phyloP scores from a whole-genome alignment of 2,329 filamentous ascomycete species.

The Cylindrodendrum hubeiense region DNA sequence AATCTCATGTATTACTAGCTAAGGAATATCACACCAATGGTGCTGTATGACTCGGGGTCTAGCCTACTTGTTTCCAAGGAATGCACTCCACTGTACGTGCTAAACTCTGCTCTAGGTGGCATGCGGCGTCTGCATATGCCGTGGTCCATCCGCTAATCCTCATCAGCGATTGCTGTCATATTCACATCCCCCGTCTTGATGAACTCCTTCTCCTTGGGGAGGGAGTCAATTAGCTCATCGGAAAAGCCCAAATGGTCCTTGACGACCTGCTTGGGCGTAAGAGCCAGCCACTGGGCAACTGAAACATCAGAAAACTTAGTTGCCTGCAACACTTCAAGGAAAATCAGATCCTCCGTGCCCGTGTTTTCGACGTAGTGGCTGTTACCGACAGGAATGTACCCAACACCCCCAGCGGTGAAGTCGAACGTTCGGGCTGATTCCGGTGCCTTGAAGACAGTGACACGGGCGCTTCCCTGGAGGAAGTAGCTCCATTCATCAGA shows the following conservation, averaged over 20 bases:
- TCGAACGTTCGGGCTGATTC: slow-evolving; percentile 12
- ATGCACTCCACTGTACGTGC: too few relatives aligned
- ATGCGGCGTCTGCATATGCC: too few relatives aligned
- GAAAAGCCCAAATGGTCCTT: slow-evolving; percentile 11
- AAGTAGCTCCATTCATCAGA: slow-evolving; percentile 18
- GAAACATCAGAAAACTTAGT: slow-evolving; percentile 14
- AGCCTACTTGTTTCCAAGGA: neutral
- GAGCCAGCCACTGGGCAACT: slow-evolving; percentile 13
- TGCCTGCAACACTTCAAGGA: slow-evolving; percentile 12
- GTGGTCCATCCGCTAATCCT: too few relatives aligned
- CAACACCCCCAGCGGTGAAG: slow-evolving; percentile 14
- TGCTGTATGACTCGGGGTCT: too few relatives aligned
- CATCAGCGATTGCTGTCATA: too few relatives aligned
- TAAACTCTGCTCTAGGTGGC: too few relatives aligned
- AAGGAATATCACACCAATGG: too few relatives aligned
- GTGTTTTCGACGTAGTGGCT: slow-evolving; percentile 20
- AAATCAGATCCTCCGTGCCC: slow-evolving; percentile 13
- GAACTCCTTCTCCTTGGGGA: slow-evolving; percentile 16
- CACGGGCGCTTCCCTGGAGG: slow-evolving; percentile 10
- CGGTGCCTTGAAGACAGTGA: slow-evolving; percentile 16
- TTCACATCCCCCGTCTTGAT: slow-evolving; percentile 6
- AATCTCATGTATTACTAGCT: neutral
- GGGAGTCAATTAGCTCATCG: slow-evolving; percentile 5
- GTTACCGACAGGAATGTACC: slow-evolving; percentile 16
- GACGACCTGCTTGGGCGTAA: slow-evolving; percentile 14